These are phyloP conservation scores for Actinomortierella ambigua DNA, from an alignment of 371 early-diverging fungal species.

Conservation along the genomic window DNA sequence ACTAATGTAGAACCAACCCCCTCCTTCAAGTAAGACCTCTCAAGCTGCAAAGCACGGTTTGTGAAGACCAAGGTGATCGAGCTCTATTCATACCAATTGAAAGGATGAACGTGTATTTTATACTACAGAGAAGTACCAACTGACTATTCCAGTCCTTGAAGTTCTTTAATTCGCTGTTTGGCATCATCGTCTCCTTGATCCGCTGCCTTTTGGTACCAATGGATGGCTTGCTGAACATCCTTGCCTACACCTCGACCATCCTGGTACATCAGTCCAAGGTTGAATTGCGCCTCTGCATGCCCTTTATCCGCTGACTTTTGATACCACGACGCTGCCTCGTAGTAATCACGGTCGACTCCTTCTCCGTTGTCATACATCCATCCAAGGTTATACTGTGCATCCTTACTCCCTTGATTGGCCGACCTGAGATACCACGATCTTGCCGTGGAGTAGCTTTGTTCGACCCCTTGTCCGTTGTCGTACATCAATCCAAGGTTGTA, in stretches of 20 bases:
- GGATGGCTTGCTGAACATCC: constrained; percentile 56
- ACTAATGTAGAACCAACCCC: no score
- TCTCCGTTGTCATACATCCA: constrained; percentile 87
- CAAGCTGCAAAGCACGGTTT: no score
- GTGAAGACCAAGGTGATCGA: no score
- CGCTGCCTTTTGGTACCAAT: no score
- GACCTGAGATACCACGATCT: constrained; percentile 84
- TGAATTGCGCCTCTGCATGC: constrained; percentile 80
- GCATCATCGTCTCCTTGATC: no score
- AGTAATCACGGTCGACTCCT: constrained; percentile 68
- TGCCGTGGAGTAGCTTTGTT: constrained; percentile 63
- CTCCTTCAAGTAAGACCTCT: no score
- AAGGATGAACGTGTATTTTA: no score
- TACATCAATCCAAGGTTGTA: constrained; percentile 85
- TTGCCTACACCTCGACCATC: constrained; percentile 74
- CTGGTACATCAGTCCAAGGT: constrained; percentile 79
- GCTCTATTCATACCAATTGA: no score
- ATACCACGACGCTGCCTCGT: constrained; percentile 78
- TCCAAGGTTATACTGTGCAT: constrained; percentile 79
- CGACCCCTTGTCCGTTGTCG: constrained; percentile 82
- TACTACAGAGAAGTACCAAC: no score
- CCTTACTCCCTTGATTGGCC: constrained; percentile 76
- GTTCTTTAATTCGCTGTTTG: no score
- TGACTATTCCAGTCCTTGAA: no score
- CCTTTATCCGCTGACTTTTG: constrained; percentile 71